phyloP scores from a whole-genome alignment of 2,329 filamentous ascomycete species.

The Aspergillus sp. region DNA sequence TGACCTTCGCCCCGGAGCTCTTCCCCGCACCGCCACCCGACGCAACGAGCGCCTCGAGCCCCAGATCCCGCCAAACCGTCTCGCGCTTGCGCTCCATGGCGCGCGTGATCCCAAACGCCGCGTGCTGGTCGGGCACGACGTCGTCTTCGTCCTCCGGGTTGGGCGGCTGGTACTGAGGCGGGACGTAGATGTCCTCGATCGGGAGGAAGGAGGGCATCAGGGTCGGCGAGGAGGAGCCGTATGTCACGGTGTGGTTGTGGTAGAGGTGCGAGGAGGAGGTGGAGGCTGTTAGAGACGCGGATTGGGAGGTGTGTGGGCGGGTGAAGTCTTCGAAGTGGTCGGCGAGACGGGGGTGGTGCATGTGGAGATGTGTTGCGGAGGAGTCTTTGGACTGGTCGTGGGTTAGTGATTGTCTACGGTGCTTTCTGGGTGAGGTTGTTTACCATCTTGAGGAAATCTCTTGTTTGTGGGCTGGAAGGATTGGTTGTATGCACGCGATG shows the following conservation, averaged over 20 bases:
- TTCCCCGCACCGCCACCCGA: conserved; percentile 16
- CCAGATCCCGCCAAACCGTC: conserved; percentile 57
- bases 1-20: conserved; percentile 14
- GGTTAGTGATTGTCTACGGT: neutral
- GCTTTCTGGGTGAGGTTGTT: neutral
- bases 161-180: conserved; percentile 58
- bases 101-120: conserved; percentile 63
- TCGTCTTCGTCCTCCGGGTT: conserved; percentile 68
- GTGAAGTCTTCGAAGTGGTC: conserved; percentile 52
- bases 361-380: conserved; percentile 48
- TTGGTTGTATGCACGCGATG: neutral
- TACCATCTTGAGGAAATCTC: neutral
- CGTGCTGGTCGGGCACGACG: conserved; percentile 65
- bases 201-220: conserved; percentile 44
- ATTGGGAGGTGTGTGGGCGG: conserved; percentile 38
- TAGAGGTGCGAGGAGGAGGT: conserved; percentile 12
- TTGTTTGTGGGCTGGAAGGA: neutral
- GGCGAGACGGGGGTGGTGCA: conserved; percentile 47
- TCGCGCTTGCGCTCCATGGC: conserved; percentile 57
- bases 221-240: conserved; percentile 29
- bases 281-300: conserved; percentile 10
- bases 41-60: conserved; percentile 20
- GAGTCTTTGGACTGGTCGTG: conserved; percentile 48
- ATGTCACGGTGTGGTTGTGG: conserved; percentile 21
- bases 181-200: conserved; percentile 61